Conservation (phyloP, 352 stramenopile genomes). For the Globisporangium yorkense region DNA sequence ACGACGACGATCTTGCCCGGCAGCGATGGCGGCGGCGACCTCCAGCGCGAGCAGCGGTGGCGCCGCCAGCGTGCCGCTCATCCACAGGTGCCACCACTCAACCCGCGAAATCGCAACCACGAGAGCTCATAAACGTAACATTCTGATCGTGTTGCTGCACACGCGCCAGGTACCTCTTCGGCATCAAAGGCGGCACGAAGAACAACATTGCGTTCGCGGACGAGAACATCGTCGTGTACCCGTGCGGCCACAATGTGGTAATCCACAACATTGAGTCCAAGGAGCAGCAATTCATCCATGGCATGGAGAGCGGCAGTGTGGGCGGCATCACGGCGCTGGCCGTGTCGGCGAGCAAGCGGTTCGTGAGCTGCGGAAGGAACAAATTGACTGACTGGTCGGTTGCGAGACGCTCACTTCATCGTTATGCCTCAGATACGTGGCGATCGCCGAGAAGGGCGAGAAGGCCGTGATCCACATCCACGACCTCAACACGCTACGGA, state of each 20-base stretch:
- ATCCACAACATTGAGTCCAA: constrained; percentile 88
- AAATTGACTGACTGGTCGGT: background rate
- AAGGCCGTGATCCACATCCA: constrained; percentile 87
- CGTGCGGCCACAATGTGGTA: constrained; percentile 85
- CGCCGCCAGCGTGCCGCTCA: constrained; percentile 31
- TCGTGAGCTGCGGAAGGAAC: background rate
- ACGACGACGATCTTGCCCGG: background rate
- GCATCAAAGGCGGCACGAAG: constrained; percentile 75
- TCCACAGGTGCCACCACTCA: constrained; percentile 22
- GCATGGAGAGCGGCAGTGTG: constrained; percentile 61
- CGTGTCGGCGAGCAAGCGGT: constrained; percentile 73
- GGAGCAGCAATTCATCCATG: constrained; percentile 88
- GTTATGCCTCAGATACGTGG: constrained; percentile 50
- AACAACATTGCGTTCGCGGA: constrained; percentile 84
- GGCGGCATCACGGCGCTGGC: constrained; percentile 85
- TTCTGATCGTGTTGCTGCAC: background rate
- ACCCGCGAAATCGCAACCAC: background rate
- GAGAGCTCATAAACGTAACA: background rate
- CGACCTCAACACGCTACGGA: constrained; percentile 81
- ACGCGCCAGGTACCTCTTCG: constrained; percentile 63
- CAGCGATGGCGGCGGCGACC: background rate
- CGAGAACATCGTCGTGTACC: constrained; percentile 83
- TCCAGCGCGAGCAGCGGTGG: constrained; percentile 8
- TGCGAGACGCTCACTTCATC: background rate
- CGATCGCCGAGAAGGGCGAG: constrained; percentile 84